A percentile compares a stretch with the other conserved stretches of the same genome.
These are phyloP conservation scores for Bruguiera gymnorhiza DNA, from an alignment of 345 rosid species.

Conservation along the genomic window DNA sequence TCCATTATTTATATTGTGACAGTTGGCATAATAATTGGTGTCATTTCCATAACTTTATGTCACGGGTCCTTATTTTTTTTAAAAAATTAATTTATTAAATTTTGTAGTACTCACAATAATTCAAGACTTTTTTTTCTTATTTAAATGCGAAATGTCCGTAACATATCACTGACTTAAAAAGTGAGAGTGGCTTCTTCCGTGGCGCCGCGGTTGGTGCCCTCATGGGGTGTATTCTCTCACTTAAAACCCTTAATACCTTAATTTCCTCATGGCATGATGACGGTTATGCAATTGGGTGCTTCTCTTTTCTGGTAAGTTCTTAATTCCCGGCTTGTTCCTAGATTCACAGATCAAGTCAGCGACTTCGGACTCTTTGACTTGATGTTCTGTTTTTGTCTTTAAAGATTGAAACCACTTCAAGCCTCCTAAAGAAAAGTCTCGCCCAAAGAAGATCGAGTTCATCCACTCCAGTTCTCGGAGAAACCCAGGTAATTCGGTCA, in stretches of 20 bases:
- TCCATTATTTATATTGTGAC: not conserved
- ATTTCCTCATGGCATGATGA: constrained; percentile 18
- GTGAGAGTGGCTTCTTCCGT: constrained; percentile 22
- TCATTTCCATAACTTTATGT: constrained; percentile 15
- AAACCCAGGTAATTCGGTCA: constrained; percentile 3
- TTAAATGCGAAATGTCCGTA: too few relatives aligned
- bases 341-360: not conserved
- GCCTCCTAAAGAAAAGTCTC: constrained; percentile 1
- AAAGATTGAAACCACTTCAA: constrained; percentile 5
- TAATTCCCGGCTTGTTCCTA: not conserved
- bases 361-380: not conserved
- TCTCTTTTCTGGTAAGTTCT: constrained; percentile 22
- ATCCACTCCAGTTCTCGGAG: not conserved
- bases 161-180: constrained; percentile 21
- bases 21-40: constrained; percentile 36
- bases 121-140: too few relatives aligned
- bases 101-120: too few relatives aligned
- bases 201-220: constrained; percentile 32
- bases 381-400: not conserved
- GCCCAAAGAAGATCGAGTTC: not conserved
- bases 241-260: constrained; percentile 10
- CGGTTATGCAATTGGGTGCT: constrained; percentile 2
- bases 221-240: constrained; percentile 22
- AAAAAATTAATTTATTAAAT: too few relatives aligned
- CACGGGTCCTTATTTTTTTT: too few relatives aligned